These are phyloP conservation scores for Cladochytrium replicatum DNA, from an alignment of 192 early-diverging fungal genomes.

Conservation along the genomic window DNA sequence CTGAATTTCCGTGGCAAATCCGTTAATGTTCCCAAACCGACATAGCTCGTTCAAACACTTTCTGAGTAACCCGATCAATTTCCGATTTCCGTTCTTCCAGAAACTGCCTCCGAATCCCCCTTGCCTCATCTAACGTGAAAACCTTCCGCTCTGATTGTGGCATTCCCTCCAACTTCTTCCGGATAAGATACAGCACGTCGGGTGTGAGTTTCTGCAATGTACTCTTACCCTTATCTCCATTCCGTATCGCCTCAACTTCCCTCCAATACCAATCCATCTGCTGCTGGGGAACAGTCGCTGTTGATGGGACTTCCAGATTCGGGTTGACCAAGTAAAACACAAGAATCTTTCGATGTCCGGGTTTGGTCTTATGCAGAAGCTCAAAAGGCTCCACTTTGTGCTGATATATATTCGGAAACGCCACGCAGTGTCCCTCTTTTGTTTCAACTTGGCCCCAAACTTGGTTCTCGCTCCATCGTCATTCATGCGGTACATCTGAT, in stretches of 20 bases:
- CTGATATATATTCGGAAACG: conserved; percentile 67
- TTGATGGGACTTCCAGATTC: conserved; percentile 35
- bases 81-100: conserved; percentile 38
- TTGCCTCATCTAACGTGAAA: conserved; percentile 33
- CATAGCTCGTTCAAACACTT: too few species aligned
- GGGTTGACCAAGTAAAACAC: conserved; percentile 67
- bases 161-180: conserved; percentile 19
- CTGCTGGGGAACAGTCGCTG: conserved; percentile 54
- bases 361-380: conserved; percentile 45
- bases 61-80: too few species aligned
- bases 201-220: conserved; percentile 1
- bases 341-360: conserved; percentile 58
- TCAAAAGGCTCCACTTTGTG: conserved; percentile 54
- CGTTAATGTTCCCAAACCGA: too few species aligned
- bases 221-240: too few species aligned
- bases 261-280: conserved; percentile 35
- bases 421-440: conserved; percentile 47
- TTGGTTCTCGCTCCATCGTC: conserved; percentile 22
- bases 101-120: conserved; percentile 27
- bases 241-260: neutral
- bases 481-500: conserved; percentile 9
- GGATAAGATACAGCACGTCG: conserved; percentile 12
- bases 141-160: too few species aligned
- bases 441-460: conserved; percentile 33
- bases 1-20: too few species aligned